Evolutionary conservation across 2,329 filamentous ascomycete species (phyloP), one percentile per base, ranked within the genome.

Genomic region (Fusarium nygamai): DNA sequence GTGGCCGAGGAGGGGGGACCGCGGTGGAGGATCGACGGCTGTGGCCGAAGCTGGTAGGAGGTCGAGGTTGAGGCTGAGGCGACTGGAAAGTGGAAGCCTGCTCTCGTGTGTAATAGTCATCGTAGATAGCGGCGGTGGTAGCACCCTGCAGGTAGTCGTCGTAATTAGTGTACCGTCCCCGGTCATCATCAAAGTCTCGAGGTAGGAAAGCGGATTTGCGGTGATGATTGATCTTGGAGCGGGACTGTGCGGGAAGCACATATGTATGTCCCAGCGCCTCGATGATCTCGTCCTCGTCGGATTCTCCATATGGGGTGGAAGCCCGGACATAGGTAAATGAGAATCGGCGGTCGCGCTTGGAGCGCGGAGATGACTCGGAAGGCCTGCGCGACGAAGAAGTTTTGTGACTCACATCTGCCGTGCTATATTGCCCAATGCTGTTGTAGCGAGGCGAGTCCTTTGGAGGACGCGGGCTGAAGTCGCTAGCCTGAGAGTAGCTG

Each of bases 381-480:
- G 78, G 79, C 78, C 82, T 83, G 80, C 83, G 83, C 80, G 82
- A 83, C 80, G 83, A 86, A 82, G 84, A 86, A 83, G 83, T 80
- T 83, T 87, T 87, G 78, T 83, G 82, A 91, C 89, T 91, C 89
- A 91, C 89, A 90, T 90, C 89, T 84, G 88, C 88, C 84, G 89
- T 90, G 84, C 88, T 88, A 85, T 91, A 91, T 80, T 89, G 85
- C 82, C 89, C 89, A 80, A 85, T 86, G 86, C 88, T 90, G 81
- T 87, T 90, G 85, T 89, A 91, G 78, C 89, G 87, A 72, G 89
- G 89, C 72, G 89, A 91, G 80, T 89, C 88, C 69, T 85, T 84
- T 46, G 84, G 86, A 67, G 84, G 85, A 78, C 84, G 85, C 67
- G 83, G 86, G 75, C 82, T 86, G 80, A 79, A 81, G 59, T 77